Evolutionary conservation across 805 yeast species (phyloP).

Genomic region (Komagataella mondaviorum): DNA sequence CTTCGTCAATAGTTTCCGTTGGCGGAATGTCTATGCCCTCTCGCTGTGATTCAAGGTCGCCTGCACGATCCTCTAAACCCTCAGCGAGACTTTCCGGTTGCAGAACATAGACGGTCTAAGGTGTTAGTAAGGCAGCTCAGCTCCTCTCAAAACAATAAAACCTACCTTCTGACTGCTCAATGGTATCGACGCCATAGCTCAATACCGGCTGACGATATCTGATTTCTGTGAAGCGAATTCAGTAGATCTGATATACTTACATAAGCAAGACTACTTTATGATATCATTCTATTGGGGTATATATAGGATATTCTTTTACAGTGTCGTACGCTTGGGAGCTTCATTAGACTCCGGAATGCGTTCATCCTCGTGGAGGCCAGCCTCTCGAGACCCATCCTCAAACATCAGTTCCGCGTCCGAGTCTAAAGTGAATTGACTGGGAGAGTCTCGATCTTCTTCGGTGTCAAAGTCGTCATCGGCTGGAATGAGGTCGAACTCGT

Average conservation of each 20-base stretch:
- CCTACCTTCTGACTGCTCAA: not conserved
- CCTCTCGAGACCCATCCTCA: not conserved
- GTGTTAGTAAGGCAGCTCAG: not conserved
- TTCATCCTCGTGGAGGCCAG: not conserved
- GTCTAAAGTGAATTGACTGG: not conserved
- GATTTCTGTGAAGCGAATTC: not conserved
- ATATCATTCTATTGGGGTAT: not conserved
- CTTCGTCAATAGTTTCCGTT: not conserved
- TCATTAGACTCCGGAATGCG: not conserved
- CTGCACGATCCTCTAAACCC: not conserved
- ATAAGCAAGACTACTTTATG: not conserved
- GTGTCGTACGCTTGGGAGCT: not conserved
- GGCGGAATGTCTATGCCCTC: not conserved
- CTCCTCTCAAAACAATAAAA: too few species aligned
- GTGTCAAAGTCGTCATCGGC: slow-evolving; percentile 32
- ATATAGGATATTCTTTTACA: not conserved
- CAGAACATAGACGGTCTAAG: not conserved
- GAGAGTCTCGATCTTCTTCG: slow-evolving; percentile 13
- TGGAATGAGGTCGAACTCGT: slow-evolving; percentile 67
- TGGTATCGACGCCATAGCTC: not conserved
- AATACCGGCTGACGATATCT: not conserved
- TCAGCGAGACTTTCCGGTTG: not conserved
- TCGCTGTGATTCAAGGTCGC: not conserved
- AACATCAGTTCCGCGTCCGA: not conserved
- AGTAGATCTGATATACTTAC: not conserved